Percentiles rank a stretch among this genome's conserved stretches.
Conservation (phyloP, 345 rosid species). For the Linum tenue region DNA sequence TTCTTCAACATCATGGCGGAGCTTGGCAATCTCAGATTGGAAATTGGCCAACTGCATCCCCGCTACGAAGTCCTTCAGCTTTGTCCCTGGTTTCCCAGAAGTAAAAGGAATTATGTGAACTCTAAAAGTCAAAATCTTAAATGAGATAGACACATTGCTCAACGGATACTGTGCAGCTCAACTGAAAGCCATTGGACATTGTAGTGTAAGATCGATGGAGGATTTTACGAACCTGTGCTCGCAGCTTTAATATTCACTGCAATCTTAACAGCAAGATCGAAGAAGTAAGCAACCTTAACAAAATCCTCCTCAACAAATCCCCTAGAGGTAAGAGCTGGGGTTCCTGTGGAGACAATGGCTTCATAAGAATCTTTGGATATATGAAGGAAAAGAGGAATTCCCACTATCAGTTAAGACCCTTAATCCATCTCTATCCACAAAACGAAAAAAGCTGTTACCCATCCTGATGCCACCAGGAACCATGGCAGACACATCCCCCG, state of each 20-base stretch:
- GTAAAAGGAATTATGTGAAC: slow-evolving; percentile 9
- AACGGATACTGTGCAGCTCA: background rate
- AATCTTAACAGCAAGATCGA: slow-evolving; percentile 58
- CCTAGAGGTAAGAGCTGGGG: slow-evolving; percentile 88
- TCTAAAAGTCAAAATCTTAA: slow-evolving; percentile 7
- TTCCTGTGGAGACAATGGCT: slow-evolving; percentile 42
- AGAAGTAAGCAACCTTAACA: slow-evolving; percentile 74
- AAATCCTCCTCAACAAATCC: slow-evolving; percentile 89
- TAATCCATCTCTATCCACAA: background rate
- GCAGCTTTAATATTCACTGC: slow-evolving; percentile 72
- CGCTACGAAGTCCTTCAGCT: slow-evolving; percentile 75
- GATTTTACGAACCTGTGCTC: slow-evolving; percentile 51
- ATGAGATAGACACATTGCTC: background rate
- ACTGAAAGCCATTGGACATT: background rate
- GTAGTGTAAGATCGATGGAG: background rate
- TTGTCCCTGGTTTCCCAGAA: slow-evolving; percentile 51
- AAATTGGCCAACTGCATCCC: slow-evolving; percentile 44
- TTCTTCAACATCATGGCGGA: slow-evolving; percentile 68
- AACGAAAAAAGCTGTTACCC: slow-evolving; percentile 43
- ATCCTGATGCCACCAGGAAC: slow-evolving; percentile 99
- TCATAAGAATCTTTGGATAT: slow-evolving; percentile 11
- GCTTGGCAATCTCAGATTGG: slow-evolving; percentile 62
- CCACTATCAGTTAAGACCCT: background rate
- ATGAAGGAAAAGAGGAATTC: background rate
- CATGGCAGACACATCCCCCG: slow-evolving; percentile 99